Base-by-base conservation (phyloP, 371 early-diverging fungal species). In the Mortierella sp. region DNA sequence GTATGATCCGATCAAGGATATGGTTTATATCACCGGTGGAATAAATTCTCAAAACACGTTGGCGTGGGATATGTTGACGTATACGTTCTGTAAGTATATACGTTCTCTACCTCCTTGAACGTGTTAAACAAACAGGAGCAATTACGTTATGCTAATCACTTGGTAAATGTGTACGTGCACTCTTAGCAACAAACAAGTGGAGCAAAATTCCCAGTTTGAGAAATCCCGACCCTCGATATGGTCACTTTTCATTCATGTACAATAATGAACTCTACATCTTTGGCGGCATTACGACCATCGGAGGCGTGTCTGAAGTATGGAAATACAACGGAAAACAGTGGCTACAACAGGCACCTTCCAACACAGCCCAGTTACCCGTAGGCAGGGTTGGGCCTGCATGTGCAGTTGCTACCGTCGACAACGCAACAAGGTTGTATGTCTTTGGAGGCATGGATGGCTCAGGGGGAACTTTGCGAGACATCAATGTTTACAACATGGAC, bases 11-110 rank as follows among this genome's bases (percentile, higher is more conserved):
- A 16, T 5, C 12, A 81, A 70, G 40, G 83, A 81, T 18, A 60
- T 76, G 60, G 83, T 76, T 51, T 81, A 76, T 40, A 81, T 81
- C 30, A 81, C 63, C 14, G 83, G 83, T 26, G 83, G 83, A 52
- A 72, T 64, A 3, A 76, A 47, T 52, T 55, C 58, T 14, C 62
- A 63, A n/a, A 69, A 16, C 52, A 11, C 66, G 49, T 49, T 22
- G 14, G 68, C 70, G 63, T 30, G 30, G 22, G 71, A 76, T n/a
- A 1, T 76, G 22, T 51, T 81, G 30, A 70, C 73, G 1, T 81
- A 73, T 40, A 51, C 60, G 16, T 81, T 81, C 47, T 70, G 79
- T 78, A 68, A 37, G 39, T 26, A 58, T 40, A 24, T 39, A 37
- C 39, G 5, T 61, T 61, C 37, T 61, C 37, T 18, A 12, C 6